Percentiles rank a stretch among this genome's conserved stretches.
phyloP scores from a whole-genome alignment of 2,329 filamentous ascomycete genomes.

The Teratosphaeria nubilosa region DNA sequence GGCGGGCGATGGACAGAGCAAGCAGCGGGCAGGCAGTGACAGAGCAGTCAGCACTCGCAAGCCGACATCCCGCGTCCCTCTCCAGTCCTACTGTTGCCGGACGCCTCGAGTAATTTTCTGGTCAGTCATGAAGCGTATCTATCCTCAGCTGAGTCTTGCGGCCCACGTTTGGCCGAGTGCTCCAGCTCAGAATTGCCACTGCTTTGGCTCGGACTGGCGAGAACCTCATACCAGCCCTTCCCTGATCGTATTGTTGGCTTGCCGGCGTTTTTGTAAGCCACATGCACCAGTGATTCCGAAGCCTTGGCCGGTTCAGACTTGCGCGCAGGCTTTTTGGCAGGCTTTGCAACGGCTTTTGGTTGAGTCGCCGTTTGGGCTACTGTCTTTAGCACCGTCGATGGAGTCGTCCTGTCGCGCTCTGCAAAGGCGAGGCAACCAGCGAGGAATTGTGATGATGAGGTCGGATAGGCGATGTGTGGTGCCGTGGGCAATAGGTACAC shows the following conservation, averaged over 20 bases:
- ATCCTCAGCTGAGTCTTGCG: background rate
- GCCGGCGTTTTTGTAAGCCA: constrained; percentile 1
- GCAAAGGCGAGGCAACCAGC: too few relatives aligned
- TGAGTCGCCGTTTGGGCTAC: background rate
- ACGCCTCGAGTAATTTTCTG: background rate
- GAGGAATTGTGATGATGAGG: too few relatives aligned
- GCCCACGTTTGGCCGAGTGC: background rate
- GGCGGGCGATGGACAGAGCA: too few relatives aligned
- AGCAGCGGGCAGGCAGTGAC: too few relatives aligned
- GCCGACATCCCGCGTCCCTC: too few relatives aligned
- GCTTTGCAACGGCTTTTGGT: background rate
- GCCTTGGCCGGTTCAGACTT: background rate
- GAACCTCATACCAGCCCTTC: constrained; percentile 13
- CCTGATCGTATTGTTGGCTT: constrained; percentile 9
- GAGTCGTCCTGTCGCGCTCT: too few relatives aligned
- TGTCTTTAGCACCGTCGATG: background rate
- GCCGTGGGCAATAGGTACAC: too few relatives aligned
- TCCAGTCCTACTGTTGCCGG: background rate
- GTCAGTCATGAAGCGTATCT: background rate
- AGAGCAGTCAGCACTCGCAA: too few relatives aligned
- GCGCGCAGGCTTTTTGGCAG: background rate
- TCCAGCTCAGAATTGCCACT: background rate
- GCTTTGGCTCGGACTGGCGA: background rate
- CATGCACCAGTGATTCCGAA: background rate
- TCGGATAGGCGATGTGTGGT: too few relatives aligned